Evolutionary conservation across 371 early-diverging fungal species (phyloP).

Genomic region (Syncephalastrum monosporum): DNA sequence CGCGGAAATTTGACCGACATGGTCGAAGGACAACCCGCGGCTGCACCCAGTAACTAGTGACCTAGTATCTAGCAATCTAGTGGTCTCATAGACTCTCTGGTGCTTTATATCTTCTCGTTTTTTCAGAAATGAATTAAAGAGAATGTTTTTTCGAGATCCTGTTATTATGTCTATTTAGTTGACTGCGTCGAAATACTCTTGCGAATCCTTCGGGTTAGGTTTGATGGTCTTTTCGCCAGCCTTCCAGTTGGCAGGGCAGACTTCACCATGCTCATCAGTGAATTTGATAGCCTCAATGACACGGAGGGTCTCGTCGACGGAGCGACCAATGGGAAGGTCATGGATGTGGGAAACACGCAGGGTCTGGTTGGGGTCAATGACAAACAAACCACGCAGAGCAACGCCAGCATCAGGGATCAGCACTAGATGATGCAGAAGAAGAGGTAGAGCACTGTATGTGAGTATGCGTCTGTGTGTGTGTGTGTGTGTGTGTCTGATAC

Average conservation of each 20-base stretch:
- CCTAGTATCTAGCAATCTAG: too few relatives aligned
- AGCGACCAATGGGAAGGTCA: conserved; percentile 92
- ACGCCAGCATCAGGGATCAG: conserved; percentile 68
- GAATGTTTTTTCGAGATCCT: too few relatives aligned
- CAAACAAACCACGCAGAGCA: conserved; percentile 77
- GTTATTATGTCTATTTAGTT: conserved; percentile 2
- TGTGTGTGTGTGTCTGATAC: too few relatives aligned
- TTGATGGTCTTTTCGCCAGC: conserved; percentile 71
- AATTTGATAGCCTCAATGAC: conserved; percentile 95
- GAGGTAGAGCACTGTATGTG: conserved; percentile 5
- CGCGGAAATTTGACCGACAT: conserved; percentile 83
- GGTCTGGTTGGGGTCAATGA: conserved; percentile 90
- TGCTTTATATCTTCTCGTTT: too few relatives aligned
- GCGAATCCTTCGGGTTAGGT: conserved; percentile 69
- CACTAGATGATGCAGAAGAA: conserved; percentile 30
- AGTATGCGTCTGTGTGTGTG: conserved; percentile 5
- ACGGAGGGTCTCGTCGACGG: conserved; percentile 93
- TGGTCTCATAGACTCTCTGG: too few relatives aligned
- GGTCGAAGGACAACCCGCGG: conserved; percentile 17
- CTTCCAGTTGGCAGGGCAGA: conserved; percentile 89
- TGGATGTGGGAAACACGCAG: conserved; percentile 62
- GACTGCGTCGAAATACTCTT: conserved; percentile 69
- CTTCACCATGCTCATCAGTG: conserved; percentile 84
- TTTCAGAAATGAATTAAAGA: too few relatives aligned
- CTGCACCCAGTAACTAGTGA: conserved; percentile 28